phyloP scores from a whole-genome alignment of 1,139 yeast species.

The Eremothecium coryli region DNA sequence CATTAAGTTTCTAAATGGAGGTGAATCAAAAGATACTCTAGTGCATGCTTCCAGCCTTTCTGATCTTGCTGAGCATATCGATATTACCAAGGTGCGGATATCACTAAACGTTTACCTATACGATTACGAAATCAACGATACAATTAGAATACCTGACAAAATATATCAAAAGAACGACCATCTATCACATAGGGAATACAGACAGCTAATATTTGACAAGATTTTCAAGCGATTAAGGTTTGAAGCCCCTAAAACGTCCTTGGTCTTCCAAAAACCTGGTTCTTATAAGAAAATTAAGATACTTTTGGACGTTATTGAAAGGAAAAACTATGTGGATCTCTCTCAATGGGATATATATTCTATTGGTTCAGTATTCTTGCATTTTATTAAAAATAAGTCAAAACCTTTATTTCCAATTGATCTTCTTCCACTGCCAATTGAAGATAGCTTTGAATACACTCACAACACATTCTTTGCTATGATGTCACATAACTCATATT shows the following conservation, averaged over 20 bases:
- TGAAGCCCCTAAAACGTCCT: conserved; percentile 39
- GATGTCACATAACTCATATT: conserved; percentile 25
- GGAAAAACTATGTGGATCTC: conserved; percentile 48
- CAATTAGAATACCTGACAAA: conserved; percentile 30
- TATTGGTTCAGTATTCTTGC: conserved; percentile 45
- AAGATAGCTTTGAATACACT: conserved; percentile 39
- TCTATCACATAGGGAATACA: conserved; percentile 30
- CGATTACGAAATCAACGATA: conserved; percentile 35
- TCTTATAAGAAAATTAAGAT: conserved; percentile 44
- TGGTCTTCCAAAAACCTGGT: conserved; percentile 52
- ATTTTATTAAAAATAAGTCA: conserved; percentile 39
- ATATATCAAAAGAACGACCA: conserved; percentile 23
- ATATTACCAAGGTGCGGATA: conserved; percentile 67
- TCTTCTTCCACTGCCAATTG: conserved; percentile 39
- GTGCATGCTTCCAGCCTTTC: conserved; percentile 38
- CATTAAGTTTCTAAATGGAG: conserved; percentile 33
- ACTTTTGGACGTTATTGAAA: conserved; percentile 42
- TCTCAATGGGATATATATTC: conserved; percentile 56
- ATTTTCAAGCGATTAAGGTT: conserved; percentile 40
- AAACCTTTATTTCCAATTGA: conserved; percentile 39
- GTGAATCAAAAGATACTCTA: conserved; percentile 15
- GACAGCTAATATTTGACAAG: conserved; percentile 34
- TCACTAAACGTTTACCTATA: conserved; percentile 63
- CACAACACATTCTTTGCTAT: conserved; percentile 32
- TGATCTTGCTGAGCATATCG: conserved; percentile 55